These are phyloP conservation scores for Rhytidhysteron rufulum DNA, from an alignment of 2,329 filamentous ascomycete genomes.

Conservation along the genomic window DNA sequence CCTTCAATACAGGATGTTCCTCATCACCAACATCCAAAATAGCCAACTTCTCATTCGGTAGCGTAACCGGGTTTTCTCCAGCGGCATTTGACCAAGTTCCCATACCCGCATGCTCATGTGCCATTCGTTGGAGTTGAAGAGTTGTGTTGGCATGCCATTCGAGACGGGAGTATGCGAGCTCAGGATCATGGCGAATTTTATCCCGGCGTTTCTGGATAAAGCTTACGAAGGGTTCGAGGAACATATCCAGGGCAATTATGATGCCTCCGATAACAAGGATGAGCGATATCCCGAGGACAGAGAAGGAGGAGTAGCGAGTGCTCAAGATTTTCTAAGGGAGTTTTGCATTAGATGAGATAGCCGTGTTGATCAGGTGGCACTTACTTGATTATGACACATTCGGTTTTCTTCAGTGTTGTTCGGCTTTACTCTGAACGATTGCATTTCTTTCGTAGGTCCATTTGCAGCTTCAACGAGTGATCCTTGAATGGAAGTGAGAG, in stretches of 20 bases:
- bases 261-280: constrained; percentile 5
- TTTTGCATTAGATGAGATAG: not conserved
- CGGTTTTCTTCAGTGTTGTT: not conserved
- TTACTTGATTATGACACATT: not conserved
- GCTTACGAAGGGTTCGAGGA: constrained; percentile 1
- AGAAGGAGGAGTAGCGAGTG: constrained; percentile 9
- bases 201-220: not conserved
- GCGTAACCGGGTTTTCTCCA: not conserved
- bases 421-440: not conserved
- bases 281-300: constrained; percentile 8
- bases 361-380: not conserved
- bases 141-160: not conserved
- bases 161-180: not conserved
- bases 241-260: constrained; percentile 6
- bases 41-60: not conserved
- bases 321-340: constrained; percentile 10
- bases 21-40: not conserved
- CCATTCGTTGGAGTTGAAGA: not conserved
- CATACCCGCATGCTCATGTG: not conserved
- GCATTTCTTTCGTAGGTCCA: not conserved
- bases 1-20: not conserved
- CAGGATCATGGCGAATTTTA: not conserved
- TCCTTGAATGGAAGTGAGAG: constrained; percentile 8
- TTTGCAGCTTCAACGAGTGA: constrained; percentile 5
- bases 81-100: not conserved